A percentile compares a stretch with the other conserved stretches of the same genome.
These are phyloP conservation scores for Fusarium cyanostomum DNA, from an alignment of 2,329 filamentous ascomycete genomes.

Conservation along the genomic window DNA sequence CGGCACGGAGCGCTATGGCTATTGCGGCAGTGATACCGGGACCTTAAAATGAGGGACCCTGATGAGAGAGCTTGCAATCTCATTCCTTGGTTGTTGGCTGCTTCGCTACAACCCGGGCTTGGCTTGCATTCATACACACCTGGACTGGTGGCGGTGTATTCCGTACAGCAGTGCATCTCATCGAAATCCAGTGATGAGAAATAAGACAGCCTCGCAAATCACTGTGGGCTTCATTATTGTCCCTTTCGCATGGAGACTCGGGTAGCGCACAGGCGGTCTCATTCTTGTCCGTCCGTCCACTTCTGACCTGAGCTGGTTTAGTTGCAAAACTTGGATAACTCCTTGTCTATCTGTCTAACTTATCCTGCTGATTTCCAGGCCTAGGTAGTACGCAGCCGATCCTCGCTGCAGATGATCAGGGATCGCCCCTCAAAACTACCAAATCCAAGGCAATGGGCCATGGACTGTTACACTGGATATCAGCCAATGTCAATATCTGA, in stretches of 20 bases:
- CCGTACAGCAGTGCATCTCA: no score
- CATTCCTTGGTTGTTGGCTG: conserved; percentile 1
- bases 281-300: no score
- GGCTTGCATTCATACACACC: no score
- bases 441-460: conserved; percentile 15
- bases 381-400: conserved; percentile 3
- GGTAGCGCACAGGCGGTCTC: no score
- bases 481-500: conserved; percentile 7
- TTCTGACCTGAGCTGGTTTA: no score
- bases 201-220: not conserved
- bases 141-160: conserved; percentile 16
- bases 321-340: no score
- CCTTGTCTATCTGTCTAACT: no score
- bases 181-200: no score
- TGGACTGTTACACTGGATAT: not conserved
- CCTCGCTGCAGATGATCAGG: conserved; percentile 9
- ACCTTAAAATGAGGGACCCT: conserved; percentile 9
- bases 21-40: conserved; percentile 4
- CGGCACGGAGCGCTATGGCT: conserved; percentile 1
- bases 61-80: not conserved
- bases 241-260: not conserved
- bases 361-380: not conserved
- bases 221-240: not conserved
- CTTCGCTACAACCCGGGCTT: conserved; percentile 4
- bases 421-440: conserved; percentile 15